Base-by-base conservation (phyloP, 805 yeast species). In the Lipomyces yamanashiensis region DNA sequence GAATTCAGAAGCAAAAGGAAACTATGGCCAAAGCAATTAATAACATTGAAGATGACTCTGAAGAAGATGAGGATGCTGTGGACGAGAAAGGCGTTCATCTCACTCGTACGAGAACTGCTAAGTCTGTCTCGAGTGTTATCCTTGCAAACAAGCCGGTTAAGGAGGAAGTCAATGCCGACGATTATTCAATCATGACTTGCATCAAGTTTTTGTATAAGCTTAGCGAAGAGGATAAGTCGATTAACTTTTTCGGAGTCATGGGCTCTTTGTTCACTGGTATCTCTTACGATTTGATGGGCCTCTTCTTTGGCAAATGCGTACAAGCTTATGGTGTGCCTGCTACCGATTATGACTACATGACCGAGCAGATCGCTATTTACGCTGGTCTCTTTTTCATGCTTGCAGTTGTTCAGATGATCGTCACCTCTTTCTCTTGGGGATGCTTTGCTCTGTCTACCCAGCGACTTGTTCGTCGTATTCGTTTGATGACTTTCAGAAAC, bases 191-290 rank as follows among this genome's bases (percentile, higher is more conserved):
- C 36, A 41, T 41, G 33, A 59, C 59, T 33, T 47, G 59, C 36
- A 6, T 61, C 15, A 23, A 34, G 39, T 61, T 64, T 17, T 36
- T 64, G 59, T 44, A 37, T 34, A 37, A 43, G 8, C 57, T 61
- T 17, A 52, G 62, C 28, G 40, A 52, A 17, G 55, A 44, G 21
- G 68, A 64, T 17, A 50, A 51, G 17, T 34, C 41, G n/a, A 28
- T 41, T 39, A 64, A 61, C 21, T 12, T 54, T 4, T 15, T 54
- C 8, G 68, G 61, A 17, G 45, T 58, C 6, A 10, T 50, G 39
- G 51, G 66, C 2, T 70, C 80, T 48, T 48, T 71, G n/a, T 52
- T 74, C 15, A 66, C 71, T 17, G 81, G 81, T 12, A 72, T 75
- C 61, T 77, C 78, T 19, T 78, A 75, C 64, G 75, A 78, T 13